Evolutionary conservation across 371 early-diverging fungal species (phyloP).

Genomic region (Fennellomyces sp.): DNA sequence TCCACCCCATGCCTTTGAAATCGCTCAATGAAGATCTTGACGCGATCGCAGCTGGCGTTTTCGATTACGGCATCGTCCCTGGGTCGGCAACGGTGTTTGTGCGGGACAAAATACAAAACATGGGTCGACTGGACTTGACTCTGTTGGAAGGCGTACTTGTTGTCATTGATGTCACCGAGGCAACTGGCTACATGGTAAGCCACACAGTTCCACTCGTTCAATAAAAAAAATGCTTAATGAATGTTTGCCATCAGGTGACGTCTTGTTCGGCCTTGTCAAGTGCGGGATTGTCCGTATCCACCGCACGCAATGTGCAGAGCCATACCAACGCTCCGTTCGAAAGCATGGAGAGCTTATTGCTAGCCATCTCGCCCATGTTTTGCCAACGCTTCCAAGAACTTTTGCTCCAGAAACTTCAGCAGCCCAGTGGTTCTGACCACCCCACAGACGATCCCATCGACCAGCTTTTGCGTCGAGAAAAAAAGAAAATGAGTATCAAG

Average conservation of each 20-base stretch:
- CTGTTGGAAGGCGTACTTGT: conserved; percentile 44
- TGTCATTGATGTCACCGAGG: conserved; percentile 33
- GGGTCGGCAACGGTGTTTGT: conserved; percentile 52
- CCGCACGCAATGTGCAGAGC: conserved; percentile 25
- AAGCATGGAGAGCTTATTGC: conserved; percentile 40
- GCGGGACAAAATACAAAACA: conserved; percentile 26
- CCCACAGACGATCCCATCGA: conserved; percentile 9
- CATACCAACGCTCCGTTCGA: conserved; percentile 34
- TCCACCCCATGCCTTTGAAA: no score
- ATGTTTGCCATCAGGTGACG: conserved; percentile 16
- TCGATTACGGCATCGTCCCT: conserved; percentile 47
- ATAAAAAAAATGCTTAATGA: neutral
- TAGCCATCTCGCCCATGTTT: conserved; percentile 45
- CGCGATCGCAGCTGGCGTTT: conserved; percentile 27
- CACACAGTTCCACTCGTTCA: neutral
- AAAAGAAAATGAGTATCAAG: neutral
- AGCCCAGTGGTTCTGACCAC: neutral
- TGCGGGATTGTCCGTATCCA: conserved; percentile 16
- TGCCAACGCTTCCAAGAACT: conserved; percentile 36
- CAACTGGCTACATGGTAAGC: conserved; percentile 42
- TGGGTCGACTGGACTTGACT: conserved; percentile 42
- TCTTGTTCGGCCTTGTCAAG: conserved; percentile 33
- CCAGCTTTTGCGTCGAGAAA: neutral
- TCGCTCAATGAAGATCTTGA: conserved; percentile 26
- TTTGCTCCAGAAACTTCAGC: conserved; percentile 29